A percentile compares a stretch with the other conserved stretches of the same genome.
Evolutionary conservation across 148 eudicot species (phyloP).

Genomic region (Vaccinium corymbosum): DNA sequence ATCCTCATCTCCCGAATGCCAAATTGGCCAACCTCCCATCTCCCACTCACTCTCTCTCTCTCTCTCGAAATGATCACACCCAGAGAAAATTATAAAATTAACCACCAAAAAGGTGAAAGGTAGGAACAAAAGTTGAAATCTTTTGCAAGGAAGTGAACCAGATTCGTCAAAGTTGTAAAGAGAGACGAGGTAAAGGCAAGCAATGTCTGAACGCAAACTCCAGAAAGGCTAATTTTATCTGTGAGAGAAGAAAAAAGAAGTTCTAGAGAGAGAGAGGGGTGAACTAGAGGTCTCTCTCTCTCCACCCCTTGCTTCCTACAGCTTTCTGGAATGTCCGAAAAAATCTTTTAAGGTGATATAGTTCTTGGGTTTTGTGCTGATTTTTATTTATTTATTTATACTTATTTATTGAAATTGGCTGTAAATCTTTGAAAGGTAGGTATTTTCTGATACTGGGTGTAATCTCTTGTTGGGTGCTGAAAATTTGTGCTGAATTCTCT

Average conservation of each 20-base stretch:
- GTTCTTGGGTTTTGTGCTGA: slow-evolving; percentile 7
- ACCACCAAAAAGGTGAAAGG: slow-evolving; percentile 33
- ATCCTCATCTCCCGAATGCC: slow-evolving; percentile 21
- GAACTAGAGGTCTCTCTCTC: slow-evolving; percentile 8
- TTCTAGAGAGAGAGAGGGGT: slow-evolving; percentile 13
- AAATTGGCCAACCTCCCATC: slow-evolving; percentile 10
- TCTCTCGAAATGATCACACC: slow-evolving; percentile 13
- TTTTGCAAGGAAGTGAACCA: slow-evolving; percentile 19
- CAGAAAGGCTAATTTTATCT: slow-evolving; percentile 1
- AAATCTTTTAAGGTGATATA: slow-evolving; percentile 21
- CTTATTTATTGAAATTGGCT: background rate
- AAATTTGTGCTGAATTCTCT: background rate
- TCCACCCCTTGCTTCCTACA: slow-evolving; percentile 5
- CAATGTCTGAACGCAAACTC: slow-evolving; percentile 16
- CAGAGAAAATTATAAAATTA: slow-evolving; percentile 32
- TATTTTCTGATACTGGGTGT: background rate
- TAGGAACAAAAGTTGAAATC: slow-evolving; percentile 17
- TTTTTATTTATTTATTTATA: background rate
- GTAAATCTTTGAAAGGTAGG: background rate
- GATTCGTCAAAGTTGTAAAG: slow-evolving; percentile 30
- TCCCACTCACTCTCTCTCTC: slow-evolving; percentile 15
- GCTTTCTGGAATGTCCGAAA: slow-evolving; percentile 16
- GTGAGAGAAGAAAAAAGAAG: slow-evolving; percentile 44
- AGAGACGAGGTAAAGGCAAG: background rate
- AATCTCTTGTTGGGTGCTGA: background rate